Base-by-base conservation (phyloP, 148 eudicot genomes). In the Rhododendron ferrugineum region DNA sequence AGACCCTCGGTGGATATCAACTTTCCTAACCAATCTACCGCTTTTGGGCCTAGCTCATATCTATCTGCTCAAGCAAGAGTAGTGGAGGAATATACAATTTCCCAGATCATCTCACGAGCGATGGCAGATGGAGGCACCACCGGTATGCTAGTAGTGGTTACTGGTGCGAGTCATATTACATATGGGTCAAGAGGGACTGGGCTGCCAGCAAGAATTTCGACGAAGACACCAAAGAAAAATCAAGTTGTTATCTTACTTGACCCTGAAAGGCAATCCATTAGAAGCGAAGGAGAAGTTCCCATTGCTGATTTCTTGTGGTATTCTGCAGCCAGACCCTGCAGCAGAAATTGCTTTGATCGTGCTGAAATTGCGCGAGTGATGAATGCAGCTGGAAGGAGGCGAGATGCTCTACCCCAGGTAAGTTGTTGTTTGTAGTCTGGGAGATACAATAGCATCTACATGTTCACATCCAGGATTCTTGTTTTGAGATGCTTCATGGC, bases 361-460 rank as follows among this genome's bases (percentile, higher is more conserved):
- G 99, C 98, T 87, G 99, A 97, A 90, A 95, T 97, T 90, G 99
- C 99, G 49, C 92, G 98, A 83, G 98, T 97, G 42, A 97, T 97
- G 99, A 94, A 95, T 93, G 99, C 96, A 77, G 99, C 99, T 85
- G 99, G 99, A 22, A 90, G 94, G 91, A 93, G 92, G 88, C 89
- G 98, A 90, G 99, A 97, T 81, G 98, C 95, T 73, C 90, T 97
- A 87, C 99, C 99, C 40, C 96, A 95, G 98, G 99, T 97, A 87
- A 72, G 85, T 87, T 79, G 78, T 68, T 80, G 28, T 72, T 44
- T 49, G 46, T 37, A 34, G 2, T 36, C 80, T 36, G 2, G 3
- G 78, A 36, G 66, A 28, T 77, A 80, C 46, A 34, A 6, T 22
- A 84, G 78, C 77, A 49, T 76, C 84, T 74, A 47, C 42, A 18